phyloP scores from a whole-genome alignment of 2,329 filamentous ascomycete genomes.

The Aspergillus ustus region DNA sequence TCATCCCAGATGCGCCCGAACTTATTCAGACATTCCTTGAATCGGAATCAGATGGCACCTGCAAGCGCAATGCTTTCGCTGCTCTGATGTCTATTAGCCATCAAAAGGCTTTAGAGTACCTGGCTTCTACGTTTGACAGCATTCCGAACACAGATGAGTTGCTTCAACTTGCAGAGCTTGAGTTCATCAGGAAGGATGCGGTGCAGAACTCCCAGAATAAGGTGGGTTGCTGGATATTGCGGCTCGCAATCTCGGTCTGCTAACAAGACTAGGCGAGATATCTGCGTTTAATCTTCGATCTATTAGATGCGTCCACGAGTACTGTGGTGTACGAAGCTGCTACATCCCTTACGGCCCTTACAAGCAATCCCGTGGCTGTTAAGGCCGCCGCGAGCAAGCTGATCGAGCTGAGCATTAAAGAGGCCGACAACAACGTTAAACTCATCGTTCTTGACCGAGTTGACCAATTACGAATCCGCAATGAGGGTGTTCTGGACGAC shows the following conservation, averaged over 20 bases:
- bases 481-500: constrained; percentile 90
- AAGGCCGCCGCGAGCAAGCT: constrained; percentile 96
- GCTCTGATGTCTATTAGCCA: constrained; percentile 90
- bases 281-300: constrained; percentile 91
- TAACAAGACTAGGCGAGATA: constrained; percentile 72
- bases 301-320: constrained; percentile 88
- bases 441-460: constrained; percentile 96
- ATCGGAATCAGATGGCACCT: constrained; percentile 88
- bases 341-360: constrained; percentile 89
- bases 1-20: constrained; percentile 95
- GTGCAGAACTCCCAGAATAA: constrained; percentile 93
- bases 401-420: constrained; percentile 95
- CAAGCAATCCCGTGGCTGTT: constrained; percentile 94
- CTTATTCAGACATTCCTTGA: constrained; percentile 89
- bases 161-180: constrained; percentile 88
- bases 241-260: constrained; percentile 14
- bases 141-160: constrained; percentile 94
- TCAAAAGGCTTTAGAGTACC: constrained; percentile 85
- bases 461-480: constrained; percentile 81
- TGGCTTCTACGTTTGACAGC: constrained; percentile 87
- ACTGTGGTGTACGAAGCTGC: constrained; percentile 98
- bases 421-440: constrained; percentile 99
- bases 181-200: constrained; percentile 98
- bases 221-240: constrained; percentile 52
- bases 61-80: constrained; percentile 97